Evolutionary conservation across 352 stramenopile species (phyloP).

Genomic region (Globisporangium spiculum): DNA sequence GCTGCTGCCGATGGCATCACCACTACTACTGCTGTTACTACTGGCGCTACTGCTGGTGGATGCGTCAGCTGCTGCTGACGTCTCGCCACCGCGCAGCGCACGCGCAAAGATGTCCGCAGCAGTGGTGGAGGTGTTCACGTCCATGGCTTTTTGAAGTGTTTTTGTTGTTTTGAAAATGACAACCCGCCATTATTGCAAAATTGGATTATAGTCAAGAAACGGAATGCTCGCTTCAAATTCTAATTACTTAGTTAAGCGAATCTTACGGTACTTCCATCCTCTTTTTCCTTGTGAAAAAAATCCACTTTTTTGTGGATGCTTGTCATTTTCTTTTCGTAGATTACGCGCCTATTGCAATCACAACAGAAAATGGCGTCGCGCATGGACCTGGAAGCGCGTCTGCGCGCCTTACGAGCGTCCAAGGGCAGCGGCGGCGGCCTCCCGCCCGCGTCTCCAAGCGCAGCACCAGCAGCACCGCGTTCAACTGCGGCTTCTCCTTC

Average conservation of each 20-base stretch:
- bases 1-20: neutral
- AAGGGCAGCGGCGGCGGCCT: slow-evolving; percentile 18
- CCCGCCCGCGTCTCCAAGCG: neutral
- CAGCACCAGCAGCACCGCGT: neutral
- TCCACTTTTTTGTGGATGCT: neutral
- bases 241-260: neutral
- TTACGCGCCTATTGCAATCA: neutral
- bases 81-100: slow-evolving; percentile 22
- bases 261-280: neutral
- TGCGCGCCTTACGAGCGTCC: slow-evolving; percentile 47
- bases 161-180: neutral
- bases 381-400: slow-evolving; percentile 57
- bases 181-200: neutral
- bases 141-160: slow-evolving; percentile 14
- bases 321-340: neutral
- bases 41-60: neutral
- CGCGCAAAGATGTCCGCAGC: slow-evolving; percentile 40
- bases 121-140: slow-evolving; percentile 11
- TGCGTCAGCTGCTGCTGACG: neutral
- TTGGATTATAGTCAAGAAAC: neutral
- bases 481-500: neutral
- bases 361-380: slow-evolving; percentile 23
- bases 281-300: neutral
- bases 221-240: neutral
- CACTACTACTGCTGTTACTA: neutral